Percentiles rank a stretch among this genome's conserved stretches.
Conservation (phyloP, 805 yeast species). For the Saccharomyces jurei region DNA sequence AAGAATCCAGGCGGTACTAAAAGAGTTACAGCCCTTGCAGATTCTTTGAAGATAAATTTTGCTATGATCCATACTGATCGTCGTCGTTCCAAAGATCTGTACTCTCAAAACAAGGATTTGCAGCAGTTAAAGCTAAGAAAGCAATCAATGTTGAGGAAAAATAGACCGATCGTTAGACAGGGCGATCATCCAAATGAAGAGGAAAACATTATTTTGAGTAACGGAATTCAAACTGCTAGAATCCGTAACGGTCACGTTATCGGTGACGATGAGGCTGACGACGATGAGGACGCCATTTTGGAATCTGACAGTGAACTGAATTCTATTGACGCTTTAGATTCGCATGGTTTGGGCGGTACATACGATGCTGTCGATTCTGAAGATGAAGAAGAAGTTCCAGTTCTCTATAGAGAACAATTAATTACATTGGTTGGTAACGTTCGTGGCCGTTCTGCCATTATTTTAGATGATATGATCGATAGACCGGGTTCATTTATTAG, state of each 20-base stretch:
- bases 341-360: slow-evolving; percentile 71
- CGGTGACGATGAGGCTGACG: slow-evolving; percentile 57
- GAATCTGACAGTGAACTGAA: slow-evolving; percentile 27
- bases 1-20: slow-evolving; percentile 99
- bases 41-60: slow-evolving; percentile 86
- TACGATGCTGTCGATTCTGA: slow-evolving; percentile 80
- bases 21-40: slow-evolving; percentile 96
- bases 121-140: slow-evolving; percentile 35
- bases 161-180: slow-evolving; percentile 34
- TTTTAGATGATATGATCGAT: slow-evolving; percentile 95
- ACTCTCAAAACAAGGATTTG: slow-evolving; percentile 35
- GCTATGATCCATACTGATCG: slow-evolving; percentile 99
- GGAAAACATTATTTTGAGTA: slow-evolving; percentile 60
- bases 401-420: slow-evolving; percentile 55
- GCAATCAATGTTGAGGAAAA: slow-evolving; percentile 41
- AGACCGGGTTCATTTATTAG: slow-evolving; percentile 90
- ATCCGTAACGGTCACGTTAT: slow-evolving; percentile 96
- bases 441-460: slow-evolving; percentile 81
- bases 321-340: slow-evolving; percentile 18
- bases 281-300: slow-evolving; percentile 22
- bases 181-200: slow-evolving; percentile 46
- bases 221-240: slow-evolving; percentile 90
- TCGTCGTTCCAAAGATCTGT: slow-evolving; percentile 70
- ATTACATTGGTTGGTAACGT: slow-evolving; percentile 97
- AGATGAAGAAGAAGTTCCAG: slow-evolving; percentile 53